Base-by-base conservation (phyloP, 2,329 filamentous ascomycete species). In the Epicoccum nigrum region DNA sequence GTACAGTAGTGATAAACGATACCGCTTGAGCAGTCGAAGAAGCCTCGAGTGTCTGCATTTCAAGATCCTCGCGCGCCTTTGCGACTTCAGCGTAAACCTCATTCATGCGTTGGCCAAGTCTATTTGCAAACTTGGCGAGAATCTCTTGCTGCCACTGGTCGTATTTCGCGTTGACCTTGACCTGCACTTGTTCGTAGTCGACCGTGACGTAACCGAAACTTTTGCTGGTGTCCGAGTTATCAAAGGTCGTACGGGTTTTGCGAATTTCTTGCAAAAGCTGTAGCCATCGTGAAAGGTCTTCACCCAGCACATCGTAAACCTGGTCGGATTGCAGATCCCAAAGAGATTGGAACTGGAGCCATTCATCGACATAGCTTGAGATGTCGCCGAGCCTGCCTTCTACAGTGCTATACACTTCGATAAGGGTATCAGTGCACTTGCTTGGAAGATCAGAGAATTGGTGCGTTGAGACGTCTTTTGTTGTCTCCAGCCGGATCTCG, bases 61-160 rank as follows among this genome's bases (percentile, higher is more conserved):
- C 95, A 11, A 99, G 83, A 63, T 97, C 91, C 62, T 89, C 88
- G 19, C 93, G 86, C 8, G 93, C 91, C 74, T 92, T 92, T 65
- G 96, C 90, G 54, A 99, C 89, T 56, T 97, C 93, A 11, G 89
- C 87, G 64, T 94, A 92, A 4, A 97, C 88, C 67, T 99, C 94
- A 40, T 91, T 85, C 86, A 97, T 95, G 41, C 92, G 89, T 57
- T 85, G 89, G 38, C 92, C 91, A 37, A 99, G 87, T 48, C 94
- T 90, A 49, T 84, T 83, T 30, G 92, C 94, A 74, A 99, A 99
- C 71, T 96, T 96, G 63, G 89, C 84, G 30, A 97, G 81, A 47
- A 99, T 96, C 60, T 99, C 94, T 65, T 97, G 91, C 73, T 99
- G 94, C 94, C 95, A 99, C 73, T 97, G 93, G 70, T 99, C 95